Evolutionary conservation across 352 stramenopile species (phyloP), one percentile per base, ranked within the genome.

Genomic region (Blastocystis sp.): DNA sequence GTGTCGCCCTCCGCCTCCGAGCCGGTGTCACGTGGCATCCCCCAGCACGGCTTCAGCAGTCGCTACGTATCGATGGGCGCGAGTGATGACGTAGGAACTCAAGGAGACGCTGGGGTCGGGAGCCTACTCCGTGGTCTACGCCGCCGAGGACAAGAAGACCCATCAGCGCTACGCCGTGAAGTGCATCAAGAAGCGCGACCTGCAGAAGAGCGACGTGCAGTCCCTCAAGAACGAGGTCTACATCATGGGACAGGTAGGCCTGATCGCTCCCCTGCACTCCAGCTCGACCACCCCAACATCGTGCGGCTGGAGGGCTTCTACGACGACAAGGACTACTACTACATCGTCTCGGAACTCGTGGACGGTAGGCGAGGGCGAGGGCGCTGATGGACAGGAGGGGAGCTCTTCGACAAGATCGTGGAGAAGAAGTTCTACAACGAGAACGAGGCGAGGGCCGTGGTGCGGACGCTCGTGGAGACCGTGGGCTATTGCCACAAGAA

Each of bases 331-430:
- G 95, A 97, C 63, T 94, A 97, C 89, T 98, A 97, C 91, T 98
- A 98, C 91, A 92, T 99, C 66, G 95, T 99, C 2, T 98, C 97
- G 47, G 96, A 99, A 91, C 95, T 97, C 70, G 97, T 98, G 92
- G 94, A 94, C 47, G 96, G 96, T 41, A 95, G 95, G 7, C 2
- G 50, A 23, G 37, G 2, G 3, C 6, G 5, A 18, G 0, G 6
- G 6, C 0, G 5, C 29, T 77, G 43, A 77, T 9, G 29, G 0
- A 0, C 56, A 77, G 94, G 94, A 55, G 94, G 96, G 7, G 96
- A 98, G 87, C 92, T 98, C 0, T 99, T 98, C 92, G 95, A 98
- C 79, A 92, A 95, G 47, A 93, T 98, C 7, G 94, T 97, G 0
- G 94, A 97, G 80, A 94, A 95, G 37, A 95, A 96, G 69, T 94